phyloP scores from a whole-genome alignment of 2,329 filamentous ascomycete genomes.

The Talaromyces rugulosus region DNA sequence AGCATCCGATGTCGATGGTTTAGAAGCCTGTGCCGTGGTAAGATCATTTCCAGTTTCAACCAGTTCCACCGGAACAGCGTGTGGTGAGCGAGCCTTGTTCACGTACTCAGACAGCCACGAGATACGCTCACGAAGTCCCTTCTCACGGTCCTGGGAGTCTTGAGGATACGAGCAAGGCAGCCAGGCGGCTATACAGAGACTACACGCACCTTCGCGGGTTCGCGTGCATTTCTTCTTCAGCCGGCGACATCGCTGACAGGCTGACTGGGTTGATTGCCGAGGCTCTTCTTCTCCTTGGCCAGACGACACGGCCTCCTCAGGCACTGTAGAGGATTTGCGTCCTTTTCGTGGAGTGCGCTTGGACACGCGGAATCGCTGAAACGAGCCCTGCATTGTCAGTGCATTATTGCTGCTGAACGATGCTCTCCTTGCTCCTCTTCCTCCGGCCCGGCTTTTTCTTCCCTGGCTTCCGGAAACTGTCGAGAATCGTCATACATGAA shows the following conservation, averaged over 20 bases:
- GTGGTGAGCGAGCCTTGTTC: slow-evolving; percentile 27
- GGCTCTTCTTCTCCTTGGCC: not conserved
- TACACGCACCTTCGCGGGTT: slow-evolving; percentile 32
- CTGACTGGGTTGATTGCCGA: slow-evolving; percentile 16
- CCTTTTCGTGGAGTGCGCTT: slow-evolving; percentile 4
- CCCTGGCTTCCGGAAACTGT: not conserved
- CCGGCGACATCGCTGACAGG: slow-evolving; percentile 43
- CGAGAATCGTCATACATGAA: not conserved
- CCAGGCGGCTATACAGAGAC: slow-evolving; percentile 37
- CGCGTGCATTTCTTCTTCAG: slow-evolving; percentile 47
- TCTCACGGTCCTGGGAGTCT: slow-evolving; percentile 32
- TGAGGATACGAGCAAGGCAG: slow-evolving; percentile 37
- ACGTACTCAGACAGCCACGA: slow-evolving; percentile 39
- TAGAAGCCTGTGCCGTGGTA: slow-evolving; percentile 22
- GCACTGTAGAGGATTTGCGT: not conserved
- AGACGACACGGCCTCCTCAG: not conserved
- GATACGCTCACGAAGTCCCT: slow-evolving; percentile 34
- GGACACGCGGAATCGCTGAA: slow-evolving; percentile 12
- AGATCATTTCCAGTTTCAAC: slow-evolving; percentile 30
- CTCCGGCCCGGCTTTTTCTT: not conserved
- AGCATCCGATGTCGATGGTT: slow-evolving; percentile 24
- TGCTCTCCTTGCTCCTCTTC: too few relatives aligned
- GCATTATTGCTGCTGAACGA: not conserved
- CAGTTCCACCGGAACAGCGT: slow-evolving; percentile 26
- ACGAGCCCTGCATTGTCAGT: slow-evolving; percentile 11